Percentiles rank a stretch among this genome's conserved stretches.
These are phyloP conservation scores for Iberis pinnata DNA, from an alignment of 345 rosid genomes.

Conservation along the genomic window DNA sequence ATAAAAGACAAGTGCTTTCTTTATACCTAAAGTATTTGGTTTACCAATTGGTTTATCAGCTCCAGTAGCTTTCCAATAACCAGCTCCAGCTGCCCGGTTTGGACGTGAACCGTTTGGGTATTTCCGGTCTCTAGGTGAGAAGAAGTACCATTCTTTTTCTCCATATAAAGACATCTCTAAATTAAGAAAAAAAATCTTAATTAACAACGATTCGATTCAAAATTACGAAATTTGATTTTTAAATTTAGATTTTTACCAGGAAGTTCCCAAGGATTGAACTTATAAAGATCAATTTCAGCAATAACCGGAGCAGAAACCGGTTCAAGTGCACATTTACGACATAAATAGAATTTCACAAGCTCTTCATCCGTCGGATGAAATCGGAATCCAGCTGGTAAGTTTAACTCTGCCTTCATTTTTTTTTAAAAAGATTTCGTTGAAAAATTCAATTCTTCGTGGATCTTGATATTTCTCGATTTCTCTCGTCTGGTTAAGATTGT, in stretches of 20 bases:
- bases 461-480: background rate
- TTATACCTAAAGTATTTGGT: constrained; percentile 70
- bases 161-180: constrained; percentile 69
- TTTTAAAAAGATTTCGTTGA: background rate
- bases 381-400: constrained; percentile 86
- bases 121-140: constrained; percentile 83
- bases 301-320: constrained; percentile 61
- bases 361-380: constrained; percentile 96
- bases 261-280: constrained; percentile 88
- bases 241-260: constrained; percentile 48
- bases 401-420: constrained; percentile 45
- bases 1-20: constrained; percentile 84
- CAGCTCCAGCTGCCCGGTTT: constrained; percentile 78
- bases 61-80: constrained; percentile 96
- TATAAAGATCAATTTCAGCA: constrained; percentile 86
- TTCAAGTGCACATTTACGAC: constrained; percentile 56
- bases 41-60: constrained; percentile 89
- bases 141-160: constrained; percentile 93
- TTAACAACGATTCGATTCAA: background rate
- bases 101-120: constrained; percentile 90
- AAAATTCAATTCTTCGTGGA: background rate
- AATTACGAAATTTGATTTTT: background rate
- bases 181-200: constrained; percentile 6
- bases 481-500: constrained; percentile 21
- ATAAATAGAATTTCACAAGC: constrained; percentile 67